phyloP scores from a whole-genome alignment of 2,329 filamentous ascomycete genomes.

The Neofusicoccum laricinum region DNA sequence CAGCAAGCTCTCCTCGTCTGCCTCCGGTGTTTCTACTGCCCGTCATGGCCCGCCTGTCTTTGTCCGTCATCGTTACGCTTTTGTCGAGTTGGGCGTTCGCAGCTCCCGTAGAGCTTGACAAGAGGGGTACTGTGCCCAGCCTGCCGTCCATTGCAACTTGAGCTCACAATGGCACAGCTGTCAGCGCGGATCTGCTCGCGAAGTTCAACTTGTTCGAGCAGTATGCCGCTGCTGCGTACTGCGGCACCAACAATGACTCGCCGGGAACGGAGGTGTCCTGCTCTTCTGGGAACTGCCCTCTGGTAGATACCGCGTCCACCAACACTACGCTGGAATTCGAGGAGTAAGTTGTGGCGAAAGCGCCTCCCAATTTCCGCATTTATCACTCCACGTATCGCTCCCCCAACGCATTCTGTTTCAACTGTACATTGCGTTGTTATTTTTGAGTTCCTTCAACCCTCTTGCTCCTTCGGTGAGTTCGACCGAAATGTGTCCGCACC shows the following conservation, averaged over 20 bases:
- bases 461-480: conserved; percentile 19
- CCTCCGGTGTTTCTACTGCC: background rate
- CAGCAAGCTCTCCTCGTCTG: background rate
- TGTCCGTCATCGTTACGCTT: background rate
- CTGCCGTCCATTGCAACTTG: background rate
- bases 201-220: conserved; percentile 29
- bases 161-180: background rate
- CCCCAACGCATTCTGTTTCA: too few species aligned
- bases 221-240: conserved; percentile 48
- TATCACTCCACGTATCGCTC: too few species aligned
- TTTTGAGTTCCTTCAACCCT: background rate
- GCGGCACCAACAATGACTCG: conserved; percentile 30
- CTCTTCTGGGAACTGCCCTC: background rate
- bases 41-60: conserved; percentile 1
- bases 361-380: background rate
- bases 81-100: background rate
- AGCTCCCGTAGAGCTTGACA: background rate
- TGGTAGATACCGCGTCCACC: conserved; percentile 29
- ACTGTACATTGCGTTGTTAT: background rate
- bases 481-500: conserved; percentile 20
- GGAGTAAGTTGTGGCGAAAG: conserved; percentile 28
- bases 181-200: conserved; percentile 10
- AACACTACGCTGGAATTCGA: conserved; percentile 37
- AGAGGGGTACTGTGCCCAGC: background rate
- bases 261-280: background rate